Conservation (phyloP, 2,329 filamentous ascomycete genomes). For the Lecanosticta acicola region DNA sequence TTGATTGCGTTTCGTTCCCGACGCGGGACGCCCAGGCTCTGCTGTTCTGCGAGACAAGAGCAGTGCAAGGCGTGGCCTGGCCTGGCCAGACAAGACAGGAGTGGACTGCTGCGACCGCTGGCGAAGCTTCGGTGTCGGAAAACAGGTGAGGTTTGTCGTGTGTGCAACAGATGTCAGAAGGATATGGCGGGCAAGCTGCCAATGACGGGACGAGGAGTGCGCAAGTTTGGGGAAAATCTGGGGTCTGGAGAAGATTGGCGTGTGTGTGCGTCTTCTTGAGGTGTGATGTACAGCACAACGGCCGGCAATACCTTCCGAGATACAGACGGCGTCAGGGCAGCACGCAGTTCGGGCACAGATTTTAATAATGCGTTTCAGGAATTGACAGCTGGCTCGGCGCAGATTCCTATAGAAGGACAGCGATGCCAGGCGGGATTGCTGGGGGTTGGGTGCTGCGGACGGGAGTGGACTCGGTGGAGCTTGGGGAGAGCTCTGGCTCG, state of each 20-base stretch:
- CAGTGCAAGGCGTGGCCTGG: too few relatives aligned
- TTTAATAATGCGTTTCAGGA: background rate
- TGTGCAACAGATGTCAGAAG: background rate
- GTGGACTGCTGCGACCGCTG: too few relatives aligned
- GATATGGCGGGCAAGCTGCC: slow-evolving; percentile 4
- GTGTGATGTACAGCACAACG: slow-evolving; percentile 5
- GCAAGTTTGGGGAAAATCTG: slow-evolving; percentile 20
- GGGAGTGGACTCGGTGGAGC: too few relatives aligned
- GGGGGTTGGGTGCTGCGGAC: too few relatives aligned
- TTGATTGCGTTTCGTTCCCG: slow-evolving; percentile 8
- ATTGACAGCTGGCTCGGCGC: background rate
- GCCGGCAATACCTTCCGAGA: slow-evolving; percentile 10
- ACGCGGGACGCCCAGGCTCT: background rate
- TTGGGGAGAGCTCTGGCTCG: too few relatives aligned
- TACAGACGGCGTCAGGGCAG: slow-evolving; percentile 7
- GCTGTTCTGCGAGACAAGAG: background rate
- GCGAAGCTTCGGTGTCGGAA: too few relatives aligned
- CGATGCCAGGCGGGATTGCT: too few relatives aligned
- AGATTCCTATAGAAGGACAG: too few relatives aligned
- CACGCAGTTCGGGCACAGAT: slow-evolving; percentile 5
- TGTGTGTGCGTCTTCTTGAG: slow-evolving; percentile 4
- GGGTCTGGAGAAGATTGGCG: slow-evolving; percentile 24
- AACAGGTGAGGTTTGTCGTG: too few relatives aligned
- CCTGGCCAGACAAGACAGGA: too few relatives aligned
- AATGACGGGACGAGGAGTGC: slow-evolving; percentile 3